Base-by-base conservation (phyloP, 73 alveolate genomes). In the Breviolum minutum region DNA sequence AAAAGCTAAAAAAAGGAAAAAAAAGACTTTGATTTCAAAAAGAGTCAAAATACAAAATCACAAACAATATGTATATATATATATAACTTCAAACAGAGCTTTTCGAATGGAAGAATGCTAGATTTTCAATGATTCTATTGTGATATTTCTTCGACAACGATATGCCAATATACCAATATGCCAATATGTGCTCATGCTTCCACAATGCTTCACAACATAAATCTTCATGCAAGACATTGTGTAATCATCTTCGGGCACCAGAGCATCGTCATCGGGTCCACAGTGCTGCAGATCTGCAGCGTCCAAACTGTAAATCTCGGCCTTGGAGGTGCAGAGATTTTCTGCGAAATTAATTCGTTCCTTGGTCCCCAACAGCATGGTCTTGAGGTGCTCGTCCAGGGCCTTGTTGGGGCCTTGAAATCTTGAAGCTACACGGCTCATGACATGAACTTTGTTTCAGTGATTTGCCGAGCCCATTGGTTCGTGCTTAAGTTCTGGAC, bases 271-370 rank as follows among this genome's bases (percentile, higher is more conserved):
- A 27, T 87, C 95, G 40, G 95, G 95, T 4, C 95, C 95, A 14
- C 95, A 87, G 82, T 87, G 95, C 40, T 87, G 95, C 26, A 87
- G 81, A 30, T 87, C 95, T 17, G 95, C 95, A 4, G 66, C 95
- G 26, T 87, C 95, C 95, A 87, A 63, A 20, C 95, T 81, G 30
- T 87, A 87, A 32, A 64, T 87, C 73, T 87, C 95, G 63, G 81
- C 95, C 91, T 82, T 24, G 26, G 64, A 29, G 14, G n/a, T n/a
- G n/a, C n/a, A n/a, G n/a, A n/a, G n/a, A n/a, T n/a, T n/a, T n/a
- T n/a, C n/a, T n/a, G n/a, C n/a, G n/a, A n/a, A n/a, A n/a, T n/a
- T n/a, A n/a, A n/a, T n/a, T n/a, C n/a, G n/a, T n/a, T 5, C 10
- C 54, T 22, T 54, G 63, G 74, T 13, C n/a, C 94, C 79, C 62